Conservation (phyloP, 495 filamentous ascomycete species). For the Aspergillus sparsus region DNA sequence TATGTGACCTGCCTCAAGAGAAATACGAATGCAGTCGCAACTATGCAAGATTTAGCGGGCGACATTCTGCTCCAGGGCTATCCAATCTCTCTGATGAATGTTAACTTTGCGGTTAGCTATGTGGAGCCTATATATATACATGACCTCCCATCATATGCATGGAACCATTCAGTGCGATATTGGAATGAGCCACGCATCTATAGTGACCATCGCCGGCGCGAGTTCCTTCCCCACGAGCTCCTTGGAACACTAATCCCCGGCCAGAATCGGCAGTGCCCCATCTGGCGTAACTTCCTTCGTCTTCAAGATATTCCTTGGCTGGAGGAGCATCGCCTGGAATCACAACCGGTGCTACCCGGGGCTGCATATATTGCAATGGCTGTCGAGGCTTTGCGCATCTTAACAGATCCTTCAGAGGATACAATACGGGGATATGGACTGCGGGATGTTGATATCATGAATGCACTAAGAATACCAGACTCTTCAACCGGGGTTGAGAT, state of each 20-base stretch:
- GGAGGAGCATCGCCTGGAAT: constrained; percentile 40
- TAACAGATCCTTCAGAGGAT: too few species aligned
- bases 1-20: constrained; percentile 17
- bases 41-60: constrained; percentile 30
- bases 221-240: constrained; percentile 42
- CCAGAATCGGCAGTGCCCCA: constrained; percentile 39
- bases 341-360: constrained; percentile 44
- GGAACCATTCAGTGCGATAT: constrained; percentile 42
- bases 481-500: too few species aligned
- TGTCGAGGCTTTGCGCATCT: constrained; percentile 37
- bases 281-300: constrained; percentile 49
- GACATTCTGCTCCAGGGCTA: constrained; percentile 29
- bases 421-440: too few species aligned
- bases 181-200: constrained; percentile 49
- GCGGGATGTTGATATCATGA: too few species aligned
- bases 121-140: constrained; percentile 36
- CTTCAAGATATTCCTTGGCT: constrained; percentile 49
- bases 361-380: constrained; percentile 51
- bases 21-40: constrained; percentile 16
- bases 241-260: constrained; percentile 43
- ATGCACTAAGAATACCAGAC: too few species aligned
- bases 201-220: constrained; percentile 46
- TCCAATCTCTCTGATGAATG: too few species aligned
- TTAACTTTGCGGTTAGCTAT: constrained; percentile 30
- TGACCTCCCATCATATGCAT: constrained; percentile 51